Percentiles rank a stretch among this genome's conserved stretches.
Conservation (phyloP, 2,329 filamentous ascomycete species). For the Neonectria ditissima region DNA sequence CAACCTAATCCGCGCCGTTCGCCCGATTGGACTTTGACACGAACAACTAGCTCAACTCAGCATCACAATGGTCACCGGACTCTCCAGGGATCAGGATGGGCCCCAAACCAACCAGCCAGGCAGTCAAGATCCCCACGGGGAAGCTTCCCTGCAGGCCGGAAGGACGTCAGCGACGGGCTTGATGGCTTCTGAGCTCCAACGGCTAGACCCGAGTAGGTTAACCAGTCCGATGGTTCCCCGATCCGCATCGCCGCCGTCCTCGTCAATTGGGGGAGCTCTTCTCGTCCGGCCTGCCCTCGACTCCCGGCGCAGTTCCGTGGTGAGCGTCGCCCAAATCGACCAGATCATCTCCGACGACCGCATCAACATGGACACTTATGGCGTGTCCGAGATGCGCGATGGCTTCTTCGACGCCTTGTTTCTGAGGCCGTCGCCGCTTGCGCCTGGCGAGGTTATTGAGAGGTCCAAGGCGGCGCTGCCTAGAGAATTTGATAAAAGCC, state of each 20-base stretch:
- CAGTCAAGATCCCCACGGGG: slow-evolving; percentile 4
- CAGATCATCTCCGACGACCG: slow-evolving; percentile 50
- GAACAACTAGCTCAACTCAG: background rate
- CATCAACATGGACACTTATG: slow-evolving; percentile 55
- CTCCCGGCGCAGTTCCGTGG: slow-evolving; percentile 45
- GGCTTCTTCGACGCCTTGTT: slow-evolving; percentile 63
- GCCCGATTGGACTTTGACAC: slow-evolving; percentile 3
- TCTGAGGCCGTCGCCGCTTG: slow-evolving; percentile 54
- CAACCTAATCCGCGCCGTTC: slow-evolving; percentile 6
- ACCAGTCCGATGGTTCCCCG: slow-evolving; percentile 19
- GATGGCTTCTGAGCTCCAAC: slow-evolving; percentile 16
- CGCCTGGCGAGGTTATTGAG: slow-evolving; percentile 54
- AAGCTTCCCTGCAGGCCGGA: slow-evolving; percentile 17
- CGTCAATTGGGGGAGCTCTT: slow-evolving; percentile 21
- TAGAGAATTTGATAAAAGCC: slow-evolving; percentile 57
- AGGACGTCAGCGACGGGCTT: slow-evolving; percentile 18
- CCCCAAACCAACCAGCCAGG: slow-evolving; percentile 10
- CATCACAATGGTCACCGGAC: background rate
- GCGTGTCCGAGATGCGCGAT: slow-evolving; percentile 57
- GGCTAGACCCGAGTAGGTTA: slow-evolving; percentile 41
- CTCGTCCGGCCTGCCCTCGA: slow-evolving; percentile 37
- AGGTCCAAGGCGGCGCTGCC: slow-evolving; percentile 60
- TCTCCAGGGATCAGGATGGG: slow-evolving; percentile 12
- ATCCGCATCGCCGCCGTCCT: slow-evolving; percentile 21
- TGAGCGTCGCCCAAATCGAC: slow-evolving; percentile 50